Evolutionary conservation across 805 yeast species (phyloP).

Genomic region (Candida sithepensis): DNA sequence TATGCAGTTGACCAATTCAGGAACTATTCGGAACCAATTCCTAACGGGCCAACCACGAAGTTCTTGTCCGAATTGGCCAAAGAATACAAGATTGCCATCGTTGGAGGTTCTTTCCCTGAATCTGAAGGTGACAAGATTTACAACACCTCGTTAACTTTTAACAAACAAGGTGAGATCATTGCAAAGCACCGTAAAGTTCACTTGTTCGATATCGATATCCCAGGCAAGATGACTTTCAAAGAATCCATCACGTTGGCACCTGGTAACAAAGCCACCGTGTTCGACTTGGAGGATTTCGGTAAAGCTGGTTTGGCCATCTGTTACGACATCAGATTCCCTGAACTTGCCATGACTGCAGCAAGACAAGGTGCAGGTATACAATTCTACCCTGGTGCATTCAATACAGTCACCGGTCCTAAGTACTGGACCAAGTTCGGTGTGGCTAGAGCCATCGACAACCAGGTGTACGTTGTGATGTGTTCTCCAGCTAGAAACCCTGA

Average conservation of each 20-base stretch:
- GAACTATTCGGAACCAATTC: constrained; percentile 84
- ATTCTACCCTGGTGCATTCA: constrained; percentile 83
- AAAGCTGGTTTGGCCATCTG: constrained; percentile 83
- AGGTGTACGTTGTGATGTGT: constrained; percentile 68
- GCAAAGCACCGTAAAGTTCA: constrained; percentile 92
- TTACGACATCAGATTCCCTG: constrained; percentile 80
- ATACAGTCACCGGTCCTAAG: constrained; percentile 79
- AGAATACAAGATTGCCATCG: constrained; percentile 55
- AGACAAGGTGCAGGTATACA: constrained; percentile 68
- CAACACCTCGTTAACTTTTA: constrained; percentile 73
- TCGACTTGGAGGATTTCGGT: constrained; percentile 60
- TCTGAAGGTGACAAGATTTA: constrained; percentile 52
- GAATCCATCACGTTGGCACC: constrained; percentile 75
- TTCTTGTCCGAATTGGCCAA: constrained; percentile 67
- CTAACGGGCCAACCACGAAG: constrained; percentile 63
- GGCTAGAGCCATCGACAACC: constrained; percentile 73
- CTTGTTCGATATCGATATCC: constrained; percentile 88
- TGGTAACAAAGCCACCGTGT: constrained; percentile 79
- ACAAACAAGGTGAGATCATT: constrained; percentile 67
- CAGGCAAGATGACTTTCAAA: constrained; percentile 83
- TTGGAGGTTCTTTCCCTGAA: constrained; percentile 96
- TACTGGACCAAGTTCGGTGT: constrained; percentile 79
- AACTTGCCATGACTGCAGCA: constrained; percentile 66
- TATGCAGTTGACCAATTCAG: constrained; percentile 84
- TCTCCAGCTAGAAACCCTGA: constrained; percentile 78